Conservation (phyloP, 2,329 filamentous ascomycete species). For the Penicillium sp. region DNA sequence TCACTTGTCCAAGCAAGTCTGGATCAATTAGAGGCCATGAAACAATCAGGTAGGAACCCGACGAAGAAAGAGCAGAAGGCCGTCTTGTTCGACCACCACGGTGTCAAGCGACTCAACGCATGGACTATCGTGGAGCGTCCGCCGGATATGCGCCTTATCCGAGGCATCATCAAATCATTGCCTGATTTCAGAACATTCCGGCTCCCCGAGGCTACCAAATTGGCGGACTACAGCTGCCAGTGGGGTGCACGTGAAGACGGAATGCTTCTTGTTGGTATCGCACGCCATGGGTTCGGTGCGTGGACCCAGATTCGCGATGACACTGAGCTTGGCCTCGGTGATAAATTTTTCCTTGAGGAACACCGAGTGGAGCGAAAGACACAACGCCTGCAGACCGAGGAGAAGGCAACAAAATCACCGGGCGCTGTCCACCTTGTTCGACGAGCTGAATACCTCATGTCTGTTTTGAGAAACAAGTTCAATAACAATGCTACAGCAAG, state of each 20-base stretch:
- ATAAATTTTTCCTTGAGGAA: slow-evolving; percentile 96
- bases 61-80: slow-evolving; percentile 99
- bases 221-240: slow-evolving; percentile 82
- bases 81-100: slow-evolving; percentile 89
- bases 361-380: slow-evolving; percentile 98
- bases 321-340: slow-evolving; percentile 74
- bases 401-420: slow-evolving; percentile 68
- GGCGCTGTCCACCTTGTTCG: slow-evolving; percentile 97
- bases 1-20: slow-evolving; percentile 72
- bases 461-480: slow-evolving; percentile 87
- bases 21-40: slow-evolving; percentile 60
- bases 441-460: slow-evolving; percentile 89
- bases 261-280: slow-evolving; percentile 93
- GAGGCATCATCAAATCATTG: slow-evolving; percentile 64
- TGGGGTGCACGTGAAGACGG: slow-evolving; percentile 95
- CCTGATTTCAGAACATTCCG: slow-evolving; percentile 78
- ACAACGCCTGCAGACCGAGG: slow-evolving; percentile 69
- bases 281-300: slow-evolving; percentile 89
- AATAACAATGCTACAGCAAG: slow-evolving; percentile 70
- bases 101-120: slow-evolving; percentile 92
- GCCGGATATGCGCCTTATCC: slow-evolving; percentile 80
- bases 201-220: slow-evolving; percentile 86
- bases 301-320: slow-evolving; percentile 96
- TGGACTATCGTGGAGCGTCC: slow-evolving; percentile 93
- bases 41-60: slow-evolving; percentile 73